Conservation (phyloP, 371 early-diverging fungal genomes). For the Mucor mucedo region DNA sequence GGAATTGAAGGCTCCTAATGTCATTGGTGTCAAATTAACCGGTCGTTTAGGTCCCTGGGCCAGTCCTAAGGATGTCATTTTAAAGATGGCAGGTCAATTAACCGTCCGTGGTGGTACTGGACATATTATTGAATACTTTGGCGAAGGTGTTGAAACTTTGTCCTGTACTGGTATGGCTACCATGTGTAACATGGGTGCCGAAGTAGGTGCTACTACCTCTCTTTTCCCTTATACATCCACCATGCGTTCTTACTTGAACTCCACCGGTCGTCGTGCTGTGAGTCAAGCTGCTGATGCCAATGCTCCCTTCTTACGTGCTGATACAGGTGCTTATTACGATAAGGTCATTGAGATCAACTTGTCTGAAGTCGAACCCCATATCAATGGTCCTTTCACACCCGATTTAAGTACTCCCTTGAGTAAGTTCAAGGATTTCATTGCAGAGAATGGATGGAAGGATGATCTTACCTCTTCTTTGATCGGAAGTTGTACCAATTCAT, state of each 20-base stretch:
- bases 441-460: conserved; percentile 87
- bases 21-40: conserved; percentile 92
- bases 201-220: conserved; percentile 93
- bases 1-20: conserved; percentile 93
- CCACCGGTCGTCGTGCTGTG: conserved; percentile 76
- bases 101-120: conserved; percentile 92
- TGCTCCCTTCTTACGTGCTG: conserved; percentile 56
- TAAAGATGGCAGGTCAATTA: conserved; percentile 85
- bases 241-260: conserved; percentile 82
- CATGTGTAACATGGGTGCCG: conserved; percentile 96
- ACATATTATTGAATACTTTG: conserved; percentile 93
- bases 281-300: conserved; percentile 75
- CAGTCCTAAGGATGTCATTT: conserved; percentile 90
- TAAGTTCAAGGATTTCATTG: conserved; percentile 77
- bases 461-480: conserved; percentile 89
- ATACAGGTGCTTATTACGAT: conserved; percentile 74
- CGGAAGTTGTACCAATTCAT: conserved; percentile 95
- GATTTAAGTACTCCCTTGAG: conserved; percentile 91
- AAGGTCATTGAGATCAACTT: conserved; percentile 92
- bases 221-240: conserved; percentile 83
- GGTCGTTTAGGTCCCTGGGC: conserved; percentile 91
- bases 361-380: conserved; percentile 88
- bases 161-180: conserved; percentile 96
- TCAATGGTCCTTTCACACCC: conserved; percentile 97
- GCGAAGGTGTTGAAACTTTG: conserved; percentile 82